Evolutionary conservation across 228 moss, liverwort and hornwort genomes (phyloP), one percentile per base, ranked within the genome.

Genomic region (Sphagnum magellanicum): DNA sequence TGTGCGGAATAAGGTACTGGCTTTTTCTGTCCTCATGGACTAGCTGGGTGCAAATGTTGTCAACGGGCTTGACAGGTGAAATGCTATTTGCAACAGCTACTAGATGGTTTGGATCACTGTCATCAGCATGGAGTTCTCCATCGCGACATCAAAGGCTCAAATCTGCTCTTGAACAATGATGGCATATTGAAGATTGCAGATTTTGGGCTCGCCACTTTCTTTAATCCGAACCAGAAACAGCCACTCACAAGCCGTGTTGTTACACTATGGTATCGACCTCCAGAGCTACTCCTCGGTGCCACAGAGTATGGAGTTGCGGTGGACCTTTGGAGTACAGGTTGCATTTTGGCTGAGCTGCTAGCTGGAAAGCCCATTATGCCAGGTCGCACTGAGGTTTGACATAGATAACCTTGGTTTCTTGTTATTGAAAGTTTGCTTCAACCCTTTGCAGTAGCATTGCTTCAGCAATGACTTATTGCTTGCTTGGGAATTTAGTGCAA

Each of bases 321-420:
- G 61, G 88, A 88, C 48, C 84, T 88, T 58, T 88, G 88, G 88
- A 82, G 84, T 59, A 85, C 85, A 6, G 88, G 88, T 61, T 88
- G 88, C 74, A 88, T 88, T 63, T 48, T 88, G 70, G 88, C 88
- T 14, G 88, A 88, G 69, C 74, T 88, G 4, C 71, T 88, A 63
- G 88, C 84, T 16, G 85, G 88, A 14, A 88, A 88, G 59, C 88
- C 88, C 55, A 88, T 88, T 8, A 84, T 88, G 82, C 88, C 88
- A 14, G 88, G 88, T 49, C 74, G 88, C 63, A 88, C 88, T 78
- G 88, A 88, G 88, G 87, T 87, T 76, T 60, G 66, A 61, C 10
- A 70, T 13, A 11, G 5, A 11, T 32, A 32, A 32, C 32, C 32
- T 32, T 32, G 32, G 32, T 32, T 32, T 32, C 32, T 32, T 32